phyloP scores from a whole-genome alignment of 2,329 filamentous ascomycete species.

The Juglanconis oblonga region DNA sequence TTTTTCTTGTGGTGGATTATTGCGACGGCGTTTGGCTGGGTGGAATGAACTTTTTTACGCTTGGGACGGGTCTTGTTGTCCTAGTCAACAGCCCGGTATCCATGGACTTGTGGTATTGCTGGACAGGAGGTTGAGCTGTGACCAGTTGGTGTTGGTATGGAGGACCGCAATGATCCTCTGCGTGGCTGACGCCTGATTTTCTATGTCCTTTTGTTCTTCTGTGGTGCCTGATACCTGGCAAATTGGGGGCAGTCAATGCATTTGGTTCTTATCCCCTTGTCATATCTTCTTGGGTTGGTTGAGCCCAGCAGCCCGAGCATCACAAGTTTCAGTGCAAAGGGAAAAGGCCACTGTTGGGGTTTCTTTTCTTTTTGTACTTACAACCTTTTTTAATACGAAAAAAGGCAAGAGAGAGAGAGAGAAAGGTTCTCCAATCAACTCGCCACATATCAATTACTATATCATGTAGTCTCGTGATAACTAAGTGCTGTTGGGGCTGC shows the following conservation, averaged over 20 bases:
- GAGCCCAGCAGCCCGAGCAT: no score
- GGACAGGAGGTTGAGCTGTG: not conserved
- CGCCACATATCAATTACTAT: no score
- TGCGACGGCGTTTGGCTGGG: conserved; percentile 10
- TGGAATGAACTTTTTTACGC: not conserved
- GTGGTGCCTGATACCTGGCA: not conserved
- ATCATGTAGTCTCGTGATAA: no score
- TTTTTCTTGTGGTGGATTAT: not conserved
- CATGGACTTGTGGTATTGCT: not conserved
- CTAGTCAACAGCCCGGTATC: not conserved
- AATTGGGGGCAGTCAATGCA: not conserved
- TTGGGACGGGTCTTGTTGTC: not conserved
- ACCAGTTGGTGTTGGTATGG: not conserved
- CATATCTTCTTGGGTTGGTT: no score
- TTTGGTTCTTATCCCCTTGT: no score
- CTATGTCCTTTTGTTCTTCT: not conserved
- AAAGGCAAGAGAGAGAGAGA: no score
- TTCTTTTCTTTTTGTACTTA: no score
- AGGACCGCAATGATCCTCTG: not conserved
- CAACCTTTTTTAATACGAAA: no score
- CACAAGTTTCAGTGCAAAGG: no score
- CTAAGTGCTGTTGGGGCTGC: no score
- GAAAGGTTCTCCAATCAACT: no score
- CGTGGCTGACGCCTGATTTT: conserved; percentile 7
- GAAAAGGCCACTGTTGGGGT: no score